Base-by-base conservation (phyloP, 2,329 filamentous ascomycete genomes). In the Nannizzia gypsea region DNA sequence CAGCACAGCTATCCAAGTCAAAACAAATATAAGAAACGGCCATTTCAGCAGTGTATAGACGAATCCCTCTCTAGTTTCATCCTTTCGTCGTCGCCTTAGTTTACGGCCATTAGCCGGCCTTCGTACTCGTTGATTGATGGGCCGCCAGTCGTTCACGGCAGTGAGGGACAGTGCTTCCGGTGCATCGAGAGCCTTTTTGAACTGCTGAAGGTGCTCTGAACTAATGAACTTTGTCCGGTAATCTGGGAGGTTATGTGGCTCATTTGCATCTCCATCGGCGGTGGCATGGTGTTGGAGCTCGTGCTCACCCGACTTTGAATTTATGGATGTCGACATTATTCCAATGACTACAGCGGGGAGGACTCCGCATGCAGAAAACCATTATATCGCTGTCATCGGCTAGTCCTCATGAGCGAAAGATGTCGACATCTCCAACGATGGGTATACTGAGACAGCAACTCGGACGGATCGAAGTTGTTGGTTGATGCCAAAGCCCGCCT, bases 101-200 rank as follows among this genome's bases (percentile, higher is more conserved):
- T 61, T 61, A 80, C 5, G 65, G 67, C 72, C 70, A 71, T 75
- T 61, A 78, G 80, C 5, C 64, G 67, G 73, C 71, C 71, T 76
- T 61, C 79, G 78, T 22, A 91, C 80, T 60, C 82, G 85, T 70
- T 92, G 83, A 66, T 88, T 86, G 11, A 97, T 83, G 0, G 93
- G 93, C 15, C 89, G 86, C 93, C 93, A 99, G 77, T 99, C 93
- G 72, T 95, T 95, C 69, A 95, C 84, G 44, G 93, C 92, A 2
- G 89, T 88, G 67, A 97, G 84, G 38, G 87, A 84, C 44, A 86
- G 80, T 1, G 83, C 83, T 63, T 95, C 90, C 0, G 91, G 90
- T 1, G 88, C 89, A n/a, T 84, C 82, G 6, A 96, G 81, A 6
- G 92, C 92, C 61, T 82, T 83, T 62, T 87, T 85, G 72, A 97